Conservation (phyloP, 352 stramenopile genomes). For the Pythium dissimile region DNA sequence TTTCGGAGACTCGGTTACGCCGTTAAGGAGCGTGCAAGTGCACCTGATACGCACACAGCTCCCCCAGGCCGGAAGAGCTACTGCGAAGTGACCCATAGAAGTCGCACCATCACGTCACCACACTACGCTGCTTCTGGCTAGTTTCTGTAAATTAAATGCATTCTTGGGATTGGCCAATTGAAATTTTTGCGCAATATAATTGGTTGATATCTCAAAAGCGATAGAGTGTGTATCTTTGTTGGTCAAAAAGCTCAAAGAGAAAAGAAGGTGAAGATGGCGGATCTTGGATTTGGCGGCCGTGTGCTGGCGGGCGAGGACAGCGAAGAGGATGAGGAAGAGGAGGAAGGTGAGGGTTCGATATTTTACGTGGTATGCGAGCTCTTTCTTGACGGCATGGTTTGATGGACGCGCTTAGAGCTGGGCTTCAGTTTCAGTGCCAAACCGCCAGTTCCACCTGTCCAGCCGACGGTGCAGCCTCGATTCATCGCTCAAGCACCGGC, state of each 20-base stretch:
- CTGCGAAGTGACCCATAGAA: too few species aligned
- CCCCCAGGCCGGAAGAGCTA: too few species aligned
- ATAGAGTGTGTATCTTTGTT: neutral
- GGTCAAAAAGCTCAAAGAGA: neutral
- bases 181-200: neutral
- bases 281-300: slow-evolving; percentile 50
- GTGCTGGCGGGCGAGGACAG: slow-evolving; percentile 77
- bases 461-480: slow-evolving; percentile 12
- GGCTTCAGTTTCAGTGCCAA: slow-evolving; percentile 1
- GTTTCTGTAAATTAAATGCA: too few species aligned
- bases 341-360: slow-evolving; percentile 28
- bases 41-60: too few species aligned
- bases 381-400: neutral
- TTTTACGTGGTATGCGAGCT: too few species aligned
- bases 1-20: slow-evolving; percentile 75
- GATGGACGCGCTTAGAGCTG: slow-evolving; percentile 4
- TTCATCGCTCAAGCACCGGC: slow-evolving; percentile 12
- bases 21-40: too few species aligned
- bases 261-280: slow-evolving; percentile 26
- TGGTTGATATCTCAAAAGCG: slow-evolving; percentile 3
- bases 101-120: too few species aligned
- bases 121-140: too few species aligned
- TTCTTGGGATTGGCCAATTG: neutral
- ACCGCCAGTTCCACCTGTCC: neutral
- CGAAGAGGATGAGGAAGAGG: slow-evolving; percentile 66